Evolutionary conservation across 805 yeast genomes (phyloP).

Genomic region (Debaryomyces castellii): DNA sequence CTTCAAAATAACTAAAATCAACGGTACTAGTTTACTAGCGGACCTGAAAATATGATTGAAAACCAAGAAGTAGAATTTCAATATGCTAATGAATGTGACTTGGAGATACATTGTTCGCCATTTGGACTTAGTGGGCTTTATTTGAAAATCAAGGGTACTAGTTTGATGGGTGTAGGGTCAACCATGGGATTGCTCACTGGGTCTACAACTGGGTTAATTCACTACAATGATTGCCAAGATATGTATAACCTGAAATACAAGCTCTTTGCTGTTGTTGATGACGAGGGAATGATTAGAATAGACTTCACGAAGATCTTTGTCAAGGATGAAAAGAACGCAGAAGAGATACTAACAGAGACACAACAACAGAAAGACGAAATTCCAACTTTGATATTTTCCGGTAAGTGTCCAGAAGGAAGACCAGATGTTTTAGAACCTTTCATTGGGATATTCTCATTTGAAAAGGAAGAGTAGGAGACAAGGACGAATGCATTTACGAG

Average conservation of each 20-base stretch:
- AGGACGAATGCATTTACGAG: no score
- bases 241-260: conserved; percentile 48
- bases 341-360: conserved; percentile 30
- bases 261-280: conserved; percentile 48
- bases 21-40: no score
- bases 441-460: conserved; percentile 55
- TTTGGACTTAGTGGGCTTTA: conserved; percentile 54
- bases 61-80: conserved; percentile 27
- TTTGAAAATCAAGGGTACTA: conserved; percentile 47
- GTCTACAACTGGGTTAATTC: conserved; percentile 46
- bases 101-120: conserved; percentile 57
- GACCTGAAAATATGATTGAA: conserved; percentile 2
- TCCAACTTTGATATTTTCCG: conserved; percentile 51
- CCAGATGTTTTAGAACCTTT: conserved; percentile 54
- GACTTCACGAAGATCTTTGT: conserved; percentile 47
- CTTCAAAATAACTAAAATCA: neutral
- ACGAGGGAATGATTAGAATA: conserved; percentile 44
- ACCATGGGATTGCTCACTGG: conserved; percentile 60
- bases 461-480: conserved; percentile 31
- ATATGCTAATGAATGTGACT: conserved; percentile 49
- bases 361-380: conserved; percentile 24
- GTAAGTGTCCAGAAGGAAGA: conserved; percentile 52
- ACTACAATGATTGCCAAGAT: conserved; percentile 49
- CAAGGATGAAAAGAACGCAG: conserved; percentile 16
- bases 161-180: conserved; percentile 54